These are phyloP conservation scores for Lepiota venenata DNA, from an alignment of 768 basidiomycete species.

Conservation along the genomic window DNA sequence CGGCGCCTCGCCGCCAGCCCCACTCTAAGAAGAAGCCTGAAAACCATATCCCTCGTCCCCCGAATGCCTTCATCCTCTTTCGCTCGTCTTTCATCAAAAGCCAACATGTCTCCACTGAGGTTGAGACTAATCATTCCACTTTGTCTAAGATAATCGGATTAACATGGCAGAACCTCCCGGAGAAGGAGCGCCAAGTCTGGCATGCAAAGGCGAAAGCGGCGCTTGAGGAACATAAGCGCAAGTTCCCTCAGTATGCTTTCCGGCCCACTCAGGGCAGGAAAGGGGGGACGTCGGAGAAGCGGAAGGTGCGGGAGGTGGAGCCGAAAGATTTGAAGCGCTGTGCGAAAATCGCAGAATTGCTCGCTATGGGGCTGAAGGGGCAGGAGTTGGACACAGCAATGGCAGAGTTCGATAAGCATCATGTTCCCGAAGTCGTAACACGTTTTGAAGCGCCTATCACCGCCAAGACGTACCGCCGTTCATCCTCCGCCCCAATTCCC, in stretches of 20 bases:
- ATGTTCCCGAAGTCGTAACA: constrained; percentile 62
- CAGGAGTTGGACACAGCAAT: constrained; percentile 52
- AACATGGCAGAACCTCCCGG: constrained; percentile 76
- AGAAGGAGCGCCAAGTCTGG: constrained; percentile 77
- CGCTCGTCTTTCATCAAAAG: constrained; percentile 79
- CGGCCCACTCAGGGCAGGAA: constrained; percentile 60
- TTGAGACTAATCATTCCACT: constrained; percentile 82
- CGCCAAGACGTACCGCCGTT: constrained; percentile 65
- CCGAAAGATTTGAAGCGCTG: constrained; percentile 67
- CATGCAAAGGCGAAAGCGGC: constrained; percentile 72
- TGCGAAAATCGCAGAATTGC: constrained; percentile 61
- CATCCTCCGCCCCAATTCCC: constrained; percentile 57
- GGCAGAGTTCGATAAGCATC: constrained; percentile 56
- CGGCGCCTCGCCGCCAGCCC: constrained; percentile 38
- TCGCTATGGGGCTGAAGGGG: constrained; percentile 64
- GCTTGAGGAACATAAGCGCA: constrained; percentile 73
- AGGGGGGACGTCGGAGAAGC: constrained; percentile 44
- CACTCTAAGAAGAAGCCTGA: constrained; percentile 71
- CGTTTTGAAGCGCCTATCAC: constrained; percentile 79
- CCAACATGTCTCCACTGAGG: constrained; percentile 71
- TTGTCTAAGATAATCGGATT: constrained; percentile 83
- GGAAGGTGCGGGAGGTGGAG: constrained; percentile 63
- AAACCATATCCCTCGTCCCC: constrained; percentile 78
- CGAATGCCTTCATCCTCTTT: constrained; percentile 87
- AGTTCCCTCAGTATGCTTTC: constrained; percentile 79